Conservation (phyloP, 257 asterid genomes). For the Paulownia fortunei region DNA sequence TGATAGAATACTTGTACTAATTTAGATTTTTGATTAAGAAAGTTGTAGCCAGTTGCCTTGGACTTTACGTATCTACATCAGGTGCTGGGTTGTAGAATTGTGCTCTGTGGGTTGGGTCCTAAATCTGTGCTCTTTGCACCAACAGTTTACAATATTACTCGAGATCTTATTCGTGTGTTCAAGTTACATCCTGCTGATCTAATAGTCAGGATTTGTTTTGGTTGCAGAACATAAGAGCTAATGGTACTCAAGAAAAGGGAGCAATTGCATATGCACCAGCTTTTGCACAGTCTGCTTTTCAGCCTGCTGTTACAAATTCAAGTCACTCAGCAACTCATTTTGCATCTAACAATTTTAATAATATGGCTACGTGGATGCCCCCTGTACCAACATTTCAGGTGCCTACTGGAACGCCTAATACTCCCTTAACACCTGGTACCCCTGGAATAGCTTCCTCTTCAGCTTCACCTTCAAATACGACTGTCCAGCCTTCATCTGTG, state of each 20-base stretch:
- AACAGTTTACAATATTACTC: not conserved
- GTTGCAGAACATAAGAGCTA: constrained; percentile 47
- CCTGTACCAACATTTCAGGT: constrained; percentile 51
- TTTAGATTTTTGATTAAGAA: not conserved
- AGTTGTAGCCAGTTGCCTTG: not conserved
- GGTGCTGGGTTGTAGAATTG: not conserved
- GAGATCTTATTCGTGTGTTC: not conserved
- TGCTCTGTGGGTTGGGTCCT: too few relatives aligned
- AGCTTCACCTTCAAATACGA: constrained; percentile 41
- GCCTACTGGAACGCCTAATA: constrained; percentile 47
- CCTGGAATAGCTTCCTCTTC: constrained; percentile 53
- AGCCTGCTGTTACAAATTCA: constrained; percentile 43
- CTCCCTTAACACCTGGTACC: constrained; percentile 48
- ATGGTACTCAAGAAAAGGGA: constrained; percentile 41
- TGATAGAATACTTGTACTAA: not conserved
- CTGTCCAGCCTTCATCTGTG: constrained; percentile 35
- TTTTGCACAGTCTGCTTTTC: constrained; percentile 43
- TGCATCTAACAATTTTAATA: constrained; percentile 41
- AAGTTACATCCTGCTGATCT: not conserved
- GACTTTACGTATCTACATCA: not conserved
- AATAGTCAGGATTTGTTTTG: constrained; percentile 4
- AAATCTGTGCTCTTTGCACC: not conserved
- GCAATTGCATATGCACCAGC: constrained; percentile 42
- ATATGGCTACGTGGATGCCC: constrained; percentile 41
- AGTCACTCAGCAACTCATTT: constrained; percentile 35